Evolutionary conservation across 768 basidiomycete species (phyloP), one percentile per base, ranked within the genome.

Genomic region (Phlegmacium glaucopus): DNA sequence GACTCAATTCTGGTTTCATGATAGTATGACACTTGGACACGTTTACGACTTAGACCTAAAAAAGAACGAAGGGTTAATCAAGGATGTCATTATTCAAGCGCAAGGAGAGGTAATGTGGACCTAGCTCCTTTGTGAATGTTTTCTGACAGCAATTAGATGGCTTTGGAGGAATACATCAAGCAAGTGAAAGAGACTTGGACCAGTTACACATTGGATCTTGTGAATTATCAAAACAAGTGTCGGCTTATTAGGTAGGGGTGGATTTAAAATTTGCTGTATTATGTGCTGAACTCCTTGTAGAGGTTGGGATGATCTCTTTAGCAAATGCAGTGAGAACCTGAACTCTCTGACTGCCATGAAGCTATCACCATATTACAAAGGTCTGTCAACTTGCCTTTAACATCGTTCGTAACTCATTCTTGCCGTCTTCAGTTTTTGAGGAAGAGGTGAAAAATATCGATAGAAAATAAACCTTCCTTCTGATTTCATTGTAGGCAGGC

Each of bases 161-260:
- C 92, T 11, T 77, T 95, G 18, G 94, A 96, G 64, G 93, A 94
- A 62, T 96, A 94, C 64, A 87, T 96, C 64, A 87, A 88, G 49
- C 90, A 95, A 68, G 96, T 99, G 61, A 93, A 93, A 65, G 96
- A 98, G 68, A 90, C 80, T 1, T 99, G 96, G 96, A 88, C 90
- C 1, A 93, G 80, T 59, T 98, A 97, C 62, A 90, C 93, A 1
- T 76, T 99, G 42, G 96, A 98, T 57, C 75, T 99, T 38, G 90
- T 97, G 57, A 95, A 97, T 63, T 99, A 98, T 62, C 96, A 98
- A 74, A 98, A 93, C 66, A 99, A 95, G 65, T 98, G 95, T 58
- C 87, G 96, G 42, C 78, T 99, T 18, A 98, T 99, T 54, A 80
- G 83, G 85, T 90, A 57, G 27, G 74, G 22, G 22, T 22, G 22